Evolutionary conservation across 2,329 filamentous ascomycete genomes (phyloP), one percentile per base, ranked within the genome.

Genomic region (Colletotrichum lentis): DNA sequence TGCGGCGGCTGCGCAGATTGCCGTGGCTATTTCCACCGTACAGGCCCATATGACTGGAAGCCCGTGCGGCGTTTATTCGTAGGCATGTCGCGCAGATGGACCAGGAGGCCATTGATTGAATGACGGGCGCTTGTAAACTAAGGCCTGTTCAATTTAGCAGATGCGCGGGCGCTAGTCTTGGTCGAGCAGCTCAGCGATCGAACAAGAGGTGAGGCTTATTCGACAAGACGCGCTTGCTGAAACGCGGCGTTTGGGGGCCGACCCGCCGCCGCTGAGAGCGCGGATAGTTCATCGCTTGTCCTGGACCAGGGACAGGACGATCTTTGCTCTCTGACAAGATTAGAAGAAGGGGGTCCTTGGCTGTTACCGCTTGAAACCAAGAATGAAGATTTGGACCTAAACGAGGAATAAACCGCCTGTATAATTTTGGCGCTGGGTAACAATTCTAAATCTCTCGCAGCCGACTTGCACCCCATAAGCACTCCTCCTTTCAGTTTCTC

Each of bases 1-100:
- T 22, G 49, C 55, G 43, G 62, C 65, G 65, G 65, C 46, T 68
- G 50, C 65, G 65, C 62, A 68, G 55, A 68, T 60, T 68, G 62
- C 65, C 55, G 65, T 68, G 55, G 65, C 62, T 68, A 68, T 68
- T 65, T 60, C 65, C 24, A 65, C n/a, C 8, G 27, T 31, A 8
- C 27, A 31, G 8, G 1, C 27, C 27, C 27, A 31, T 31, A 8
- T 31, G 27, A 31, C 27, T 31, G 27, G 27, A 31, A 31, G n/a
- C 49, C 61, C 35, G 49, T 65, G 65, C 65, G 24, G 65, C 65
- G 55, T 55, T 49, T 65, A 52, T 56, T 49, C 49, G 62, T 31
- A 65, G 55, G 62, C 54, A 46, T 27, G 16, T 44, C 58, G 64
- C 52, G 27, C 11, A 52, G 41, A 53, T 27, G 22, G 53, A 39